Evolutionary conservation across 768 basidiomycete genomes (phyloP), one percentile per base, ranked within the genome.

Genomic region (Amanita jacksonii): DNA sequence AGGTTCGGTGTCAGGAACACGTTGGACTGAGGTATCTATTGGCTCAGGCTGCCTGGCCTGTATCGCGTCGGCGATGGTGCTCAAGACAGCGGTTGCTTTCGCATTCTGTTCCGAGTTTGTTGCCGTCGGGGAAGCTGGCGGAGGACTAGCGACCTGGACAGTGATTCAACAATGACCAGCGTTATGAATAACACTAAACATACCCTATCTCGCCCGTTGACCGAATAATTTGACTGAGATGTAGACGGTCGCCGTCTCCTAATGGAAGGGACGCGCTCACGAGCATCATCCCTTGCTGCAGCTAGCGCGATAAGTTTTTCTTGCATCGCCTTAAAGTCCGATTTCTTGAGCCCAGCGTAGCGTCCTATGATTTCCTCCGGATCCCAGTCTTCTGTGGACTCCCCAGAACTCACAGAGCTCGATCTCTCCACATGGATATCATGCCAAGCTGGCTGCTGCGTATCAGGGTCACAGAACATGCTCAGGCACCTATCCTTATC

Each of bases 161-260:
- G 31, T 12, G 7, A 45, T 24, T 38, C 24, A 43, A 33, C 49
- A 41, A 48, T 47, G 40, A 47, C 39, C 28, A 9, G 31, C 15
- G 12, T 19, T 42, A 41, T 20, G 47, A 24, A 35, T 31, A 33
- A 15, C 45, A 46, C 41, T 45, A 41, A 6, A 39, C 53, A 53
- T 50, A 49, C 46, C 52, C 62, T 57, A 41, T 69, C 78, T 32
- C 73, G 68, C n/a, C 72, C 74, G 43, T 65, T 71, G 35, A 62
- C 62, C 1, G 79, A 80, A 54, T 85, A 81, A 53, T 77, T 81
- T 8, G 85, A 84, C 60, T 87, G 85, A n/a, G 86, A 85, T 10
- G 82, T 85, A 1, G 85, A 88, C 8, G 84, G 85, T 30, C 85
- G 70, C 39, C 87, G 73, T 49, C 77, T 76, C 45, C 85, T 71